Evolutionary conservation across 2,329 filamentous ascomycete species (phyloP).

Genomic region (Diaporthe vexans): DNA sequence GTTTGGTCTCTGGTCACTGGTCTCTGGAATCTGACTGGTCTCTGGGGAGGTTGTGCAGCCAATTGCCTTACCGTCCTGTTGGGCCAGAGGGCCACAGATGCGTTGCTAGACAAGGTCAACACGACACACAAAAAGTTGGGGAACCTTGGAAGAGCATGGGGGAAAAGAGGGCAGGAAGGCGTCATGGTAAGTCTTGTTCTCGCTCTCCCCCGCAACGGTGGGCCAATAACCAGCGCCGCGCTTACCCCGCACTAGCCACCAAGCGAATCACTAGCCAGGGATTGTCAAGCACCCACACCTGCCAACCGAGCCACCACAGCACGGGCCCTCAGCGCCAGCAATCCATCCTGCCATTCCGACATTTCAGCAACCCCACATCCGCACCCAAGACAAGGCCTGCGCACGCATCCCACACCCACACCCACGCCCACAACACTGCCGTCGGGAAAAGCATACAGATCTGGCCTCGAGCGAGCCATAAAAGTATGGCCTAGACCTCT

Average conservation of each 20-base stretch:
- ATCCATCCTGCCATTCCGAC: conserved; percentile 23
- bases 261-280: conserved; percentile 36
- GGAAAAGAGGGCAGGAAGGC: not conserved
- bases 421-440: not conserved
- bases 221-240: conserved; percentile 9
- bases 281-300: conserved; percentile 29
- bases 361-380: conserved; percentile 20
- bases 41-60: not conserved
- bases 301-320: not conserved
- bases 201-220: not conserved
- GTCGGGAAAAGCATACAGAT: conserved; percentile 20
- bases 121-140: conserved; percentile 14
- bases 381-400: not conserved
- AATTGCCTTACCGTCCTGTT: conserved; percentile 1
- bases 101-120: conserved; percentile 3
- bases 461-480: not conserved
- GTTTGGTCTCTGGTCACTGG: not conserved
- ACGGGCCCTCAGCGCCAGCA: conserved; percentile 1
- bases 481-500: not conserved
- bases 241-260: conserved; percentile 35
- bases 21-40: too few species aligned
- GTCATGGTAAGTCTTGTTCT: conserved; percentile 30
- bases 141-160: conserved; percentile 20
- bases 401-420: not conserved
- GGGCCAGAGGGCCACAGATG: not conserved